These are phyloP conservation scores for Kwoniella mangroviensis DNA, from an alignment of 768 basidiomycete species.

Conservation along the genomic window DNA sequence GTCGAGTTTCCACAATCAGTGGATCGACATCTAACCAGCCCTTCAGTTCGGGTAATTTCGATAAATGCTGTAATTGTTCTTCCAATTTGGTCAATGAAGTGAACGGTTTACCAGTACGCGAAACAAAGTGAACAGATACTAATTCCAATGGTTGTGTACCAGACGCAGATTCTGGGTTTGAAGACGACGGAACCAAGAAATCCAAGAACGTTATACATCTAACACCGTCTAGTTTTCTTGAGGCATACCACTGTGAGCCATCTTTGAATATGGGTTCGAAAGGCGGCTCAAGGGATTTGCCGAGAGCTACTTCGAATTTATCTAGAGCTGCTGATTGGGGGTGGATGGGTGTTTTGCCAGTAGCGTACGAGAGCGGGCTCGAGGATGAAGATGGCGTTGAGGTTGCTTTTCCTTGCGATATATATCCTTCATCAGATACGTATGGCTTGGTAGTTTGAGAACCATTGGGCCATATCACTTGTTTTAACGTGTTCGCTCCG, in stretches of 20 bases:
- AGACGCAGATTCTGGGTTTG: background rate
- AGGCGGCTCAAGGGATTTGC: slow-evolving; percentile 48
- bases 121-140: slow-evolving; percentile 35
- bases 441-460: too few relatives aligned
- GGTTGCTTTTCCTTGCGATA: background rate
- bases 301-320: slow-evolving; percentile 39
- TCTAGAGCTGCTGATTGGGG: slow-evolving; percentile 11
- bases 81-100: slow-evolving; percentile 39
- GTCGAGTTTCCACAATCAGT: slow-evolving; percentile 9
- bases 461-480: slow-evolving; percentile 32
- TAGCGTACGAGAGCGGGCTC: background rate
- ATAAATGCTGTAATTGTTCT: slow-evolving; percentile 29
- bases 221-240: slow-evolving; percentile 55
- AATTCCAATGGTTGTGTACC: slow-evolving; percentile 8
- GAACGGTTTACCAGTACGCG: slow-evolving; percentile 48
- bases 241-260: slow-evolving; percentile 45
- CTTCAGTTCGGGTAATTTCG: slow-evolving; percentile 21
- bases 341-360: slow-evolving; percentile 14
- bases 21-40: slow-evolving; percentile 35
- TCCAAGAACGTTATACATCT: slow-evolving; percentile 48
- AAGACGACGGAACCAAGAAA: slow-evolving; percentile 27
- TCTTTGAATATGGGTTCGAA: slow-evolving; percentile 32
- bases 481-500: slow-evolving; percentile 39
- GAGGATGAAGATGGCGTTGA: background rate
- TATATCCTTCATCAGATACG: too few relatives aligned